phyloP scores from a whole-genome alignment of 305 asterid species.

The Solanum hybrid region DNA sequence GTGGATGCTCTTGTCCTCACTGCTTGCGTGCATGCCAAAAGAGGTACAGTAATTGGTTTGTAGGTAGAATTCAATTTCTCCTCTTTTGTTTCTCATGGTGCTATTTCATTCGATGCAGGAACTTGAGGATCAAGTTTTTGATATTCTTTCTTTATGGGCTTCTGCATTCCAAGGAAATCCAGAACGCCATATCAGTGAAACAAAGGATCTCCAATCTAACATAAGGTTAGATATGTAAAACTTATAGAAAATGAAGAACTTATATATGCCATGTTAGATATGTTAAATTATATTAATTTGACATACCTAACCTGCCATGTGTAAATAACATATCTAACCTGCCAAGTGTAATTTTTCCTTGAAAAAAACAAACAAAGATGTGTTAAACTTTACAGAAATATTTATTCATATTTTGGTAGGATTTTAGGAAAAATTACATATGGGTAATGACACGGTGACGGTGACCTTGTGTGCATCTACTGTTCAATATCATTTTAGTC shows the following conservation, averaged over 20 bases:
- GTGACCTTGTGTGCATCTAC: not conserved
- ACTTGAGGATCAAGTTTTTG: constrained; percentile 88
- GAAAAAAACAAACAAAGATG: not conserved
- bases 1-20: constrained; percentile 89
- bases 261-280: not conserved
- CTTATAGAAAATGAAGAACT: not conserved
- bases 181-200: constrained; percentile 34
- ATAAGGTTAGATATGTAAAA: constrained; percentile 50
- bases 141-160: constrained; percentile 91
- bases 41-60: constrained; percentile 36
- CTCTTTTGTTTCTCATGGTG: not conserved
- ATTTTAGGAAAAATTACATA: not conserved
- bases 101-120: constrained; percentile 51
- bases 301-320: not conserved
- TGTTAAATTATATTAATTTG: not conserved
- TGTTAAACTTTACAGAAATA: not conserved
- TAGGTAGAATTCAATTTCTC: not conserved
- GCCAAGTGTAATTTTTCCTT: not conserved
- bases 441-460: not conserved
- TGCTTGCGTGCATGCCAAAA: constrained; percentile 78
- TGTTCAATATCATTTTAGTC: not conserved
- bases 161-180: constrained; percentile 59
- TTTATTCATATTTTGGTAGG: not conserved
- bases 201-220: constrained; percentile 49
- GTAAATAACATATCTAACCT: not conserved